Conservation (phyloP, 305 asterid species). For the Fraxinus dipetala region DNA sequence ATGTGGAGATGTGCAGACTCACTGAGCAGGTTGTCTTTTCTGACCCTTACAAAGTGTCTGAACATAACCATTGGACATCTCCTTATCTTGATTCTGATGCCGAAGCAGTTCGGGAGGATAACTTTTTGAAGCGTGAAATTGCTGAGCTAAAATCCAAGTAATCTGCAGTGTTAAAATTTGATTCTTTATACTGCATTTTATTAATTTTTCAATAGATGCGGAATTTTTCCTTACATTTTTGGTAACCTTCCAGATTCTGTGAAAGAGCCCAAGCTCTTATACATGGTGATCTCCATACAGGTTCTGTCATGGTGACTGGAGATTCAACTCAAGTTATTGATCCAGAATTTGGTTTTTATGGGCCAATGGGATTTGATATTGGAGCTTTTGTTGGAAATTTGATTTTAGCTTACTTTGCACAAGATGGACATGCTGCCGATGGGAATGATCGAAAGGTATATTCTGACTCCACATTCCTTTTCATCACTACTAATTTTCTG, state of each 20-base stretch:
- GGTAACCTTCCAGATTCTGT: slow-evolving; percentile 61
- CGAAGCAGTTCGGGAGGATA: slow-evolving; percentile 68
- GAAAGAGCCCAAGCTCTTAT: slow-evolving; percentile 95
- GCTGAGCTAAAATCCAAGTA: slow-evolving; percentile 89
- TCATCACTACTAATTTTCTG: background rate
- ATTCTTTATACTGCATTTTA: slow-evolving; percentile 2
- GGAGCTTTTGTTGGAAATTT: slow-evolving; percentile 94
- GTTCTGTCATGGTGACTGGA: slow-evolving; percentile 82
- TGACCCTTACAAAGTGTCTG: slow-evolving; percentile 84
- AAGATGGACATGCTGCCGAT: slow-evolving; percentile 77
- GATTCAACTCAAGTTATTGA: slow-evolving; percentile 88
- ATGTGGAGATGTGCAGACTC: slow-evolving; percentile 89
- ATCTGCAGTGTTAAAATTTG: slow-evolving; percentile 4
- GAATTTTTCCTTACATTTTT: slow-evolving; percentile 20
- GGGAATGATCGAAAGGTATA: slow-evolving; percentile 68
- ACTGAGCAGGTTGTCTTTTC: slow-evolving; percentile 94
- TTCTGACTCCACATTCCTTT: slow-evolving; percentile 4
- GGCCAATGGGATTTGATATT: slow-evolving; percentile 88
- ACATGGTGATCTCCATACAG: slow-evolving; percentile 92
- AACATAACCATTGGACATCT: slow-evolving; percentile 73
- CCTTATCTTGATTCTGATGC: slow-evolving; percentile 92
- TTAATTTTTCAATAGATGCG: background rate
- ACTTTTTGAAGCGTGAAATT: slow-evolving; percentile 76
- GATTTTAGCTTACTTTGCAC: slow-evolving; percentile 82
- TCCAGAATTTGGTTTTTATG: slow-evolving; percentile 92